A percentile compares a stretch with the other conserved stretches of the same genome.
These are phyloP conservation scores for Calonectria naviculata DNA, from an alignment of 2,329 filamentous ascomycete genomes.

Conservation along the genomic window DNA sequence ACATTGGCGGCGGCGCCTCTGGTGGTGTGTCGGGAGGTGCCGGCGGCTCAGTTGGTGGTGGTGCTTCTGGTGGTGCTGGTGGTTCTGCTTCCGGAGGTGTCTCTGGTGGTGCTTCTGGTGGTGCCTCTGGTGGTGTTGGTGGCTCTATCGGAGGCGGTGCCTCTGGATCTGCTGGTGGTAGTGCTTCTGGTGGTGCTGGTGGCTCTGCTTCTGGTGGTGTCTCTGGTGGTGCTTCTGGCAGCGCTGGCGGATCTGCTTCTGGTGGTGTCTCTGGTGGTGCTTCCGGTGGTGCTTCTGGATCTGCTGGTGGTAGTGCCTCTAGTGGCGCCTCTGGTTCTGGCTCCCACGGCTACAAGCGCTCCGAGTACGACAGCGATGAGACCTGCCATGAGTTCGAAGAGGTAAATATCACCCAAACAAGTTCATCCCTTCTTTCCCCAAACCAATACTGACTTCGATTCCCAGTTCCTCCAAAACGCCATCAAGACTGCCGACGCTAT, in stretches of 20 bases:
- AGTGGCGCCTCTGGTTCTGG: neutral
- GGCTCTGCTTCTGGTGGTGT: neutral
- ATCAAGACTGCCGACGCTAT: conserved; percentile 1
- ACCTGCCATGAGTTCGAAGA: neutral
- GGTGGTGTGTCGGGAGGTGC: neutral
- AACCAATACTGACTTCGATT: neutral
- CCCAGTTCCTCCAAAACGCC: neutral
- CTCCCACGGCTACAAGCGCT: neutral
- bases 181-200: neutral
- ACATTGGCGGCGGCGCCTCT: neutral
- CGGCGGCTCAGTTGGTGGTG: too few species aligned
- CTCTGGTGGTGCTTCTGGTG: neutral
- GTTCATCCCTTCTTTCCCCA: neutral
- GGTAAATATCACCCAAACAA: neutral
- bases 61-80: neutral
- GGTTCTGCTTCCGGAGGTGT: neutral
- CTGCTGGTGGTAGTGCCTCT: neutral
- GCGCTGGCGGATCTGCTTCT: neutral
- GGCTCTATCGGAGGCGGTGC: too few species aligned
- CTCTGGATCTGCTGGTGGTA: too few species aligned
- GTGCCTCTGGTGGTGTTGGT: neutral
- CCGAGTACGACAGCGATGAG: neutral
- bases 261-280: neutral
- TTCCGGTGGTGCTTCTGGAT: neutral
- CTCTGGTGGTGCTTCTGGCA: too few species aligned